Percentiles rank a stretch among this genome's conserved stretches.
Evolutionary conservation across 2,329 filamentous ascomycete species (phyloP).

Genomic region (Dissoconium aciculare): DNA sequence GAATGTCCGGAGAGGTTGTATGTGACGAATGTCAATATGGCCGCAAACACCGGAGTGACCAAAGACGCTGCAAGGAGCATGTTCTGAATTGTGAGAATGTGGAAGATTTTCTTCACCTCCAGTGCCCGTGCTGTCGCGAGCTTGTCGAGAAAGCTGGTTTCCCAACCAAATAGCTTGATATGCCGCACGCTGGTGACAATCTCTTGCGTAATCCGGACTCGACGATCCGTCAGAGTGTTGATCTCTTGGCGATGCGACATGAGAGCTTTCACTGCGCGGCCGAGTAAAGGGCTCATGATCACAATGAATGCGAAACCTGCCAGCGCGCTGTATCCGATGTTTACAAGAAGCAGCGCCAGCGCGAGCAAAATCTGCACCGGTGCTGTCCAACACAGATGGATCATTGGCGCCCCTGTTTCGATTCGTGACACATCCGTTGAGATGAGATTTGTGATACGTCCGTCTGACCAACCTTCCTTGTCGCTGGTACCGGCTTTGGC

Average conservation of each 20-base stretch:
- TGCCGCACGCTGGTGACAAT: constrained; percentile 79
- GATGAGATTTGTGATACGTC: constrained; percentile 1
- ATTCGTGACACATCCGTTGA: constrained; percentile 2
- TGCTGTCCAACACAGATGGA: constrained; percentile 1
- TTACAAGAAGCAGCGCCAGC: constrained; percentile 1
- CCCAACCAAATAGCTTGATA: constrained; percentile 89
- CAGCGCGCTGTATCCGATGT: not conserved
- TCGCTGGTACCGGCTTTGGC: not conserved
- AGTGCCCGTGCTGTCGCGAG: constrained; percentile 53
- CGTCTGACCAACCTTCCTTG: constrained; percentile 1
- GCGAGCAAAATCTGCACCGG: constrained; percentile 2
- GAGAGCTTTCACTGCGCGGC: not conserved
- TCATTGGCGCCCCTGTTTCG: not conserved
- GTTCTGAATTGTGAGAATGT: constrained; percentile 62
- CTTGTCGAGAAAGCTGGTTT: constrained; percentile 61
- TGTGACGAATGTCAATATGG: constrained; percentile 80
- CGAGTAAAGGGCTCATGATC: not conserved
- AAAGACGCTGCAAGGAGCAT: constrained; percentile 63
- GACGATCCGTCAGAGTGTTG: not conserved
- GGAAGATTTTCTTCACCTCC: constrained; percentile 64
- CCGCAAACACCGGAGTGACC: constrained; percentile 73
- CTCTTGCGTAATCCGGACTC: constrained; percentile 59
- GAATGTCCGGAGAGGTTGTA: constrained; percentile 45
- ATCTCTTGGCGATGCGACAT: not conserved
- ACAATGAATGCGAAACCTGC: not conserved